Evolutionary conservation across 441 rosid genomes (phyloP).

Genomic region (Erysimum cheiri): DNA sequence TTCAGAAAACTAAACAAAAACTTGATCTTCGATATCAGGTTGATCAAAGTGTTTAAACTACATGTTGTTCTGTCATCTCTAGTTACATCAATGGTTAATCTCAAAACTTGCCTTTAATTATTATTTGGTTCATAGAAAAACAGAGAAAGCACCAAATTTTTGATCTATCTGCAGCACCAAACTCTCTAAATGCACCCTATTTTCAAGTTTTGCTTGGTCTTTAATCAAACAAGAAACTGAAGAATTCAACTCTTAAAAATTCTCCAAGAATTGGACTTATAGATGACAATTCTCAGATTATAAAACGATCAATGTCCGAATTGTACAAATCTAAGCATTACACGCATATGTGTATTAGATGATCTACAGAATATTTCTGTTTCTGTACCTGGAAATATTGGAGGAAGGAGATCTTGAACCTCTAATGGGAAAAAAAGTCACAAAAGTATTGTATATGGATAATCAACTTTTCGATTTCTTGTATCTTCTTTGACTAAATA

Average conservation of each 20-base stretch:
- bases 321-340: constrained; percentile 14
- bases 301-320: neutral
- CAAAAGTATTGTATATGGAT: neutral
- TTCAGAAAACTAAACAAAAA: neutral
- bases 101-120: neutral
- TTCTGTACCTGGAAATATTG: constrained; percentile 24
- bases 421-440: constrained; percentile 10
- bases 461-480: constrained; percentile 7
- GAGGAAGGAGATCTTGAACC: constrained; percentile 28
- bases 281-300: neutral
- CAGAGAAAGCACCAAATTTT: neutral
- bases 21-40: constrained; percentile 1
- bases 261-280: neutral
- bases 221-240: neutral
- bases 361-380: neutral
- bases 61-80: neutral
- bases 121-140: neutral
- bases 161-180: neutral
- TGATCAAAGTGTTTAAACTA: neutral
- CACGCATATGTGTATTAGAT: neutral
- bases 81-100: neutral
- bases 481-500: neutral
- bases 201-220: neutral
- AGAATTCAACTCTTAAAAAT: neutral
- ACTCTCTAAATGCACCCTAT: constrained; percentile 4